Evolutionary conservation across 345 rosid species (phyloP).

Genomic region (Aegle marmelos): DNA sequence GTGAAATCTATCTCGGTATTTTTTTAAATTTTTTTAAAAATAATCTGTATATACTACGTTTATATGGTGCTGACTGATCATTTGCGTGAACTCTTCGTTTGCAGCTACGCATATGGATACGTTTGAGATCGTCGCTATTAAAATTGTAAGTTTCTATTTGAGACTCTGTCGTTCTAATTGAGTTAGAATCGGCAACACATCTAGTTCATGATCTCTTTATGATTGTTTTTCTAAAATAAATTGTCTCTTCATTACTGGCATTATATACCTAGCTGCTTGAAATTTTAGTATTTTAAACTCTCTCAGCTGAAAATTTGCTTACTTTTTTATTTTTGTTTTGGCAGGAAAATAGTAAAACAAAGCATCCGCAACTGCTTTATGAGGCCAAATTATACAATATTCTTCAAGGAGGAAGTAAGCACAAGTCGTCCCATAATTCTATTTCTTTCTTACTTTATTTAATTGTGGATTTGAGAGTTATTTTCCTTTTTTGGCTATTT

Average conservation of each 20-base stretch:
- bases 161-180: not conserved
- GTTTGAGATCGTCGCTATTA: constrained; percentile 87
- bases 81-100: not conserved
- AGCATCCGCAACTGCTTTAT: constrained; percentile 83
- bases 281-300: not conserved
- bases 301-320: not conserved
- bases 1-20: constrained; percentile 87
- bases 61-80: constrained; percentile 8
- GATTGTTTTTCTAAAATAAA: not conserved
- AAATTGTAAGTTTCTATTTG: constrained; percentile 66
- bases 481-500: not conserved
- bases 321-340: not conserved
- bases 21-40: not conserved
- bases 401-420: constrained; percentile 89
- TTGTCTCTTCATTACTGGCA: not conserved
- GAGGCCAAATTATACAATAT: constrained; percentile 81
- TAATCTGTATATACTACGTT: not conserved
- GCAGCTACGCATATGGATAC: constrained; percentile 90
- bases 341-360: constrained; percentile 81
- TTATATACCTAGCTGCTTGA: not conserved
- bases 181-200: not conserved
- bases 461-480: not conserved
- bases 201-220: constrained; percentile 9
- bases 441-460: not conserved
- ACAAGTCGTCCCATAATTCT: not conserved